phyloP scores from a whole-genome alignment of 805 yeast genomes.

The Lachancea dasiensis region DNA sequence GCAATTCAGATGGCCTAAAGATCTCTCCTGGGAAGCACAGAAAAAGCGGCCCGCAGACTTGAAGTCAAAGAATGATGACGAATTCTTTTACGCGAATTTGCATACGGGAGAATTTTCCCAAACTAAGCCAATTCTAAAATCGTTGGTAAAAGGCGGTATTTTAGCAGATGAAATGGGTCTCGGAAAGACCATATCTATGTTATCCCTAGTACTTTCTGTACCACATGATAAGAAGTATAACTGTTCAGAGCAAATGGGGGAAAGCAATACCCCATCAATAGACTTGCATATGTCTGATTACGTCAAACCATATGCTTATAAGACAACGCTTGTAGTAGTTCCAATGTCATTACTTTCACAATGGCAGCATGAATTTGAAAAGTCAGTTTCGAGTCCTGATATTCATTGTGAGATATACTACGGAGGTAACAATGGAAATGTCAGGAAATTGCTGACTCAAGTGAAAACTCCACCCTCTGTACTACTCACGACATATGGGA shows the following conservation, averaged over 20 bases:
- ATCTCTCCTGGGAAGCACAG: slow-evolving; percentile 35
- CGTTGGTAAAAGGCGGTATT: slow-evolving; percentile 72
- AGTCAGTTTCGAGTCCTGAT: slow-evolving; percentile 43
- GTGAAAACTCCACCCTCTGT: slow-evolving; percentile 53
- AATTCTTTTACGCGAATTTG: slow-evolving; percentile 64
- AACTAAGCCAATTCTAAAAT: slow-evolving; percentile 57
- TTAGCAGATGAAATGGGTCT: slow-evolving; percentile 96
- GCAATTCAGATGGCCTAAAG: slow-evolving; percentile 66
- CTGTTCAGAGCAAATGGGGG: not conserved
- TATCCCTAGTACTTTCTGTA: slow-evolving; percentile 63
- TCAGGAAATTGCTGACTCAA: slow-evolving; percentile 41
- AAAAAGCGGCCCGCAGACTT: slow-evolving; percentile 15
- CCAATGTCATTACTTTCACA: slow-evolving; percentile 91
- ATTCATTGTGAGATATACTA: slow-evolving; percentile 60
- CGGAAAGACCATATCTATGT: slow-evolving; percentile 84
- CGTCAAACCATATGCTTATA: slow-evolving; percentile 48
- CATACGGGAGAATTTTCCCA: slow-evolving; percentile 74
- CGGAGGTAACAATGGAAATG: slow-evolving; percentile 56
- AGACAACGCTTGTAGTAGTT: slow-evolving; percentile 72
- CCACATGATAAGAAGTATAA: slow-evolving; percentile 41
- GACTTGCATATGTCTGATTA: slow-evolving; percentile 5
- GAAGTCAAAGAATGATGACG: slow-evolving; percentile 6
- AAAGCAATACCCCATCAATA: slow-evolving; percentile 1
- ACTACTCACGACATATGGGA: slow-evolving; percentile 82
- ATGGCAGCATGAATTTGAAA: slow-evolving; percentile 78